Evolutionary conservation across 495 filamentous ascomycete genomes (phyloP).

Genomic region (Hypoxylon intermedium): DNA sequence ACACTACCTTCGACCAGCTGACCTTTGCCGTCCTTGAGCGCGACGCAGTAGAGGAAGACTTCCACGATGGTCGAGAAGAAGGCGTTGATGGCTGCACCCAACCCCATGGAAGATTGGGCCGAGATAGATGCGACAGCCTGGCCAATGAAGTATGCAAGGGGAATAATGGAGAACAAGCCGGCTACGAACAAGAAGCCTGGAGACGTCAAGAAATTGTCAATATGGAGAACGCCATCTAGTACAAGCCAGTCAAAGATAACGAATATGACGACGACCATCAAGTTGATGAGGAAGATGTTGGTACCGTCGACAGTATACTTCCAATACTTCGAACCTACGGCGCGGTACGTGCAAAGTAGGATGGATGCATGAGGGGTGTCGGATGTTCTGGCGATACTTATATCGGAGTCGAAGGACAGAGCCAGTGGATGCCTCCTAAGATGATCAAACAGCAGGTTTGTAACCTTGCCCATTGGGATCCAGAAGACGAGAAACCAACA

Average conservation of each 20-base stretch:
- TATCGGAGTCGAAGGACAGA: slow-evolving; percentile 89
- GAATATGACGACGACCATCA: slow-evolving; percentile 87
- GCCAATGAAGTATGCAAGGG: slow-evolving; percentile 98
- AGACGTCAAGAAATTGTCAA: slow-evolving; percentile 74
- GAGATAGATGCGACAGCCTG: slow-evolving; percentile 99
- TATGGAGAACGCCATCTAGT: slow-evolving; percentile 67
- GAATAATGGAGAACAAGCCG: slow-evolving; percentile 89
- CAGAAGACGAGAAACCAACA: slow-evolving; percentile 98
- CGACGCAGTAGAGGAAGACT: slow-evolving; percentile 97
- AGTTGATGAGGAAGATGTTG: slow-evolving; percentile 98
- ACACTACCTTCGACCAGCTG: slow-evolving; percentile 95
- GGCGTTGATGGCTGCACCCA: slow-evolving; percentile 96
- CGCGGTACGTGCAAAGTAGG: slow-evolving; percentile 94
- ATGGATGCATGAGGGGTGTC: slow-evolving; percentile 82
- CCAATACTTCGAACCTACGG: slow-evolving; percentile 91
- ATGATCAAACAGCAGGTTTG: slow-evolving; percentile 87
- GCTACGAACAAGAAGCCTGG: slow-evolving; percentile 85
- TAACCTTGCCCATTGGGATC: slow-evolving; percentile 98
- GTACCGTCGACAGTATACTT: slow-evolving; percentile 99
- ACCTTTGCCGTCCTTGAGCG: slow-evolving; percentile 89
- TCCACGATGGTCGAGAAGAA: slow-evolving; percentile 99
- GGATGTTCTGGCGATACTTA: slow-evolving; percentile 70
- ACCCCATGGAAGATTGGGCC: slow-evolving; percentile 98
- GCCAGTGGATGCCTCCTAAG: slow-evolving; percentile 92
- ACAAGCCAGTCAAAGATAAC: slow-evolving; percentile 92